phyloP scores from a whole-genome alignment of 129 eudicot genomes.

The Smallanthus sonchifolius region DNA sequence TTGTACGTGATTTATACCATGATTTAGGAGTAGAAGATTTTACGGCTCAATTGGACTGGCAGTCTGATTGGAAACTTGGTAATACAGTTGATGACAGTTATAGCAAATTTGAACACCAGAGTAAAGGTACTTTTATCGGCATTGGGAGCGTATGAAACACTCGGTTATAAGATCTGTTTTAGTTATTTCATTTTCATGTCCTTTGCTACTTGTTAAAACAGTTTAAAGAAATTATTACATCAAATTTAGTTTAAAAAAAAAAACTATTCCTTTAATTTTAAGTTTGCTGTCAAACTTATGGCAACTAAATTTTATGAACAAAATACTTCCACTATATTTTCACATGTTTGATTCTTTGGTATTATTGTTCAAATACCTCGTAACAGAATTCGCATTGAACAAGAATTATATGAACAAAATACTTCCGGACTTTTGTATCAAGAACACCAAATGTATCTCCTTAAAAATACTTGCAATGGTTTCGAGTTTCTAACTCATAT shows the following conservation, averaged over 20 bases:
- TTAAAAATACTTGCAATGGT: too few relatives aligned
- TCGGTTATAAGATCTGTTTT: background rate
- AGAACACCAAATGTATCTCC: too few relatives aligned
- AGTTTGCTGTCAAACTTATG: background rate
- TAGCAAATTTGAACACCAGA: conserved; percentile 6
- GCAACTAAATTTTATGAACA: background rate
- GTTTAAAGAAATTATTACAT: background rate
- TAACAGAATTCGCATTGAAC: too few relatives aligned
- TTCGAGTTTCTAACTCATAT: too few relatives aligned
- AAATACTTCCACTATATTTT: too few relatives aligned
- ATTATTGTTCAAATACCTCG: too few relatives aligned
- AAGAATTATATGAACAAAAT: too few relatives aligned
- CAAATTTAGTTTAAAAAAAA: background rate
- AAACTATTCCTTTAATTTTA: background rate
- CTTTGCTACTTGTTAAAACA: background rate
- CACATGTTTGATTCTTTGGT: too few relatives aligned
- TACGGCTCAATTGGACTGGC: conserved; percentile 56
- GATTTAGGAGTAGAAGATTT: conserved; percentile 83
- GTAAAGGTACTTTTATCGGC: background rate
- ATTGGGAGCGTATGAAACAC: background rate
- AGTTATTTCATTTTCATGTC: background rate
- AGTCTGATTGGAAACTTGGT: background rate
- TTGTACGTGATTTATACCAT: conserved; percentile 75
- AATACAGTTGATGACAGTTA: background rate
- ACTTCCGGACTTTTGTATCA: too few relatives aligned